phyloP scores from a whole-genome alignment of 2,329 filamentous ascomycete species.

The Aspergillus tubingensis region DNA sequence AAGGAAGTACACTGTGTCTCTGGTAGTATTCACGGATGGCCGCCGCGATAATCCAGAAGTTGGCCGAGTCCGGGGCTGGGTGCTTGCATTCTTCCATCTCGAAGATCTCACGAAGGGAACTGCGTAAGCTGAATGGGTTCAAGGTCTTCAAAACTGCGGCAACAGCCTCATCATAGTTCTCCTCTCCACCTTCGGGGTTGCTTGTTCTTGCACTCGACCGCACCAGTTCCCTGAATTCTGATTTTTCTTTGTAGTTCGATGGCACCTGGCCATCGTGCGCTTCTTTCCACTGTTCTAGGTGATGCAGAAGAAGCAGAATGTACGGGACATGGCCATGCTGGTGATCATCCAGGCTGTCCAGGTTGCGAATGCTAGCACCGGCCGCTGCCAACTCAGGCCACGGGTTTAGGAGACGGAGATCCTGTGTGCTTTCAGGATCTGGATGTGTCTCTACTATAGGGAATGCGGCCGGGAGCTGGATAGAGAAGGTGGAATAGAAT shows the following conservation, averaged over 20 bases:
- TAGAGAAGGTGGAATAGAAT: conserved; percentile 87
- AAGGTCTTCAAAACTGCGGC: conserved; percentile 87
- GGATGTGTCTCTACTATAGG: conserved; percentile 96
- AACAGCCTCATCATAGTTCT: conserved; percentile 94
- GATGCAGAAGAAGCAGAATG: conserved; percentile 77
- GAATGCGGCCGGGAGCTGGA: conserved; percentile 75
- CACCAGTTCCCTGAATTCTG: conserved; percentile 73
- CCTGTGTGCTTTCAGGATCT: conserved; percentile 78
- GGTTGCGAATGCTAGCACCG: conserved; percentile 62
- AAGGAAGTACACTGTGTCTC: conserved; percentile 71
- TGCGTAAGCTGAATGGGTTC: conserved; percentile 66
- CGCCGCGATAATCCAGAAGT: conserved; percentile 86
- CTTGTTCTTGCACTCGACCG: conserved; percentile 66
- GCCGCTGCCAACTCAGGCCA: conserved; percentile 81
- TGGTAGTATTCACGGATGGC: conserved; percentile 77
- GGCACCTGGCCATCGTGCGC: conserved; percentile 69
- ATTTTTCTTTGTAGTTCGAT: conserved; percentile 79
- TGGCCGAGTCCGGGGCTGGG: conserved; percentile 52
- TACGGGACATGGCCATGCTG: conserved; percentile 93
- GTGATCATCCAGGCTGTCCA: conserved; percentile 71
- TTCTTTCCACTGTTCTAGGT: conserved; percentile 77
- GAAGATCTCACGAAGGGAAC: conserved; percentile 75
- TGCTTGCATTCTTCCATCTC: conserved; percentile 63
- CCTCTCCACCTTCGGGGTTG: conserved; percentile 83
- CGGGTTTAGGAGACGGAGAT: conserved; percentile 79